Base-by-base conservation (phyloP, 805 yeast species). In the Wickerhamomyces bisporus region DNA sequence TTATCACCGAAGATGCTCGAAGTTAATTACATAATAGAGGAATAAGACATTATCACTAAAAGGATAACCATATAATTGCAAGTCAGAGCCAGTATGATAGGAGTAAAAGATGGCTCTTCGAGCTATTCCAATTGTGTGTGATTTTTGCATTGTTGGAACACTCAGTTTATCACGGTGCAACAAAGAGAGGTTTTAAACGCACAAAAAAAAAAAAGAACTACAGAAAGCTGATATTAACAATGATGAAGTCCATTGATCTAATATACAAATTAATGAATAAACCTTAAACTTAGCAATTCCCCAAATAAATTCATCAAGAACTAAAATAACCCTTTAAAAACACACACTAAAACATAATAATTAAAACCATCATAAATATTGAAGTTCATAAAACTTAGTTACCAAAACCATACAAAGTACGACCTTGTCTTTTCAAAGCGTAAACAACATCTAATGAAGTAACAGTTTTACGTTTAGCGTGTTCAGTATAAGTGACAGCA, bases 401-500 rank as follows among this genome's bases (percentile, higher is more conserved):
- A 78, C 98, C 98, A 85, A 91, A 93, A 89, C 98, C 98, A 70
- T 91, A 91, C 70, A 93, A 82, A 75, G 98, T 93, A 77, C 98
- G 86, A 66, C 98, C 98, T 79, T 93, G 97, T 83, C 98, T 88
- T 93, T 91, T 91, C 75, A 91, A 85, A 62, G 98, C 98, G 71
- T 91, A 91, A 62, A 91, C 98, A 58, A 91, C 98, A 68, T 91
- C 98, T 64, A 91, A 80, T 48, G 98, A 89, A 57, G 98, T 91
- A 61, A 91, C 98, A 53, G 98, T 93, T 88, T 91, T 91, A 83
- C 98, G 88, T 93, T 93, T 93, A 62, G 98, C 98, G 83, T 91
- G 98, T 76, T 93, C 98, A 55, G 98, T 93, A 79, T 91, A 91
- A 61, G 97, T 88, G 62, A 93, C 97, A 61, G 98, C 98, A 61